Base-by-base conservation (phyloP, 176 grass and related monocot genomes). In the Bolboschoenus planiculmis region DNA sequence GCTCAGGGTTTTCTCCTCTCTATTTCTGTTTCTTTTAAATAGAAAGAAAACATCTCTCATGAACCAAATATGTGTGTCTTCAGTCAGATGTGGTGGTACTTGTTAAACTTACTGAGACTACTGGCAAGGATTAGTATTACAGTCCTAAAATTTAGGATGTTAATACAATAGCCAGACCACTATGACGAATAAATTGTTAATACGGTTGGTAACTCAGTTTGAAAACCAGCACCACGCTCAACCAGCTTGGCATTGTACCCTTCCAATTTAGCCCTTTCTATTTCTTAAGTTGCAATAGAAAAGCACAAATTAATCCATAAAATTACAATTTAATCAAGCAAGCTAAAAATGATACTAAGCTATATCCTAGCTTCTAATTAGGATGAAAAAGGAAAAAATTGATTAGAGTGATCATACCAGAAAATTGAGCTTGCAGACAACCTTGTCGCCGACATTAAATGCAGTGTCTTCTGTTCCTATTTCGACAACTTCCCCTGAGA, bases 401-500 rank as follows among this genome's bases (percentile, higher is more conserved):
- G 2, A 26, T 23, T 5, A 9, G 21, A 59, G 56, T 10, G 56
- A 26, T 10, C 14, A 18, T 77, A 90, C 88, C 73, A 44, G 26
- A 39, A 90, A 84, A 35, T 14, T 24, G 29, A 76, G 10, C 83
- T 87, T 90, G 63, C 80, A 81, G 3, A 87, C 27, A 6, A 90
- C 85, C 72, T 87, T 84, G 65, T 90, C 85, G 7, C 85, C 85
- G 36, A 72, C 75, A 75, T 76, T 81, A 58, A 90, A 76, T 10
- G 82, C 50, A 53, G 2, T 36, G 5, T 87, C 64, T 18, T 35
- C 73, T 18, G 85, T 42, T 16, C 88, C 88, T 3, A 77, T 48
- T 55, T 87, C 81, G 26, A 46, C 43, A 29, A 90, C 43, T 78
- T 90, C 88, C 50, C 88, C 88, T 13, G 88, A 31, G 23, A 90